These are phyloP conservation scores for Yamadazyma triangularis DNA, from an alignment of 1,139 yeast species.

Conservation along the genomic window DNA sequence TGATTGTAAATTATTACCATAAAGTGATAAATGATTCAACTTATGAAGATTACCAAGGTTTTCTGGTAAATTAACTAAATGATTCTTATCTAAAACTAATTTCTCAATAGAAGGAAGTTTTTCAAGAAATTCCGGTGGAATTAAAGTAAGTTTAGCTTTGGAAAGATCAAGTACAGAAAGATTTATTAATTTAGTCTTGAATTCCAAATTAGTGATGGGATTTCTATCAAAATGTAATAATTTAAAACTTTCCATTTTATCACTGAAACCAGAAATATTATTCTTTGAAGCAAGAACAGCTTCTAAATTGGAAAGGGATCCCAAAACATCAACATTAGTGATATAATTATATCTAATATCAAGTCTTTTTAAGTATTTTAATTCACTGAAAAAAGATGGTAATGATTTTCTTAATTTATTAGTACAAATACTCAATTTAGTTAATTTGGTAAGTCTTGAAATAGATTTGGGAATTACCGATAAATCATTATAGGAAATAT, in stretches of 20 bases:
- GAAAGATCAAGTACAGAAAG: slow-evolving; percentile 73
- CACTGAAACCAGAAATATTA: slow-evolving; percentile 66
- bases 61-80: slow-evolving; percentile 70
- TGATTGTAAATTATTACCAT: slow-evolving; percentile 67
- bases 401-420: slow-evolving; percentile 58
- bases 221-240: slow-evolving; percentile 52
- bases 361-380: slow-evolving; percentile 61
- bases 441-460: slow-evolving; percentile 53
- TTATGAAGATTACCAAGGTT: slow-evolving; percentile 58
- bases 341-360: slow-evolving; percentile 77
- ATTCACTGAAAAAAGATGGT: slow-evolving; percentile 50
- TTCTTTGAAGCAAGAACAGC: slow-evolving; percentile 76
- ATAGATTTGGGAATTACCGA: slow-evolving; percentile 57
- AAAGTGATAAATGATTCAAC: slow-evolving; percentile 64
- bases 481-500: slow-evolving; percentile 78
- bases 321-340: slow-evolving; percentile 58
- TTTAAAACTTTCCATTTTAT: slow-evolving; percentile 55
- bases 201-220: slow-evolving; percentile 74
- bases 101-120: slow-evolving; percentile 68
- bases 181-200: slow-evolving; percentile 51
- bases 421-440: slow-evolving; percentile 70
- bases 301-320: slow-evolving; percentile 63
- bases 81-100: slow-evolving; percentile 76
- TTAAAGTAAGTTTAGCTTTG: slow-evolving; percentile 74
- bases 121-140: slow-evolving; percentile 61